Evolutionary conservation across 805 yeast genomes (phyloP).

Genomic region (Ogataea siamensis): DNA sequence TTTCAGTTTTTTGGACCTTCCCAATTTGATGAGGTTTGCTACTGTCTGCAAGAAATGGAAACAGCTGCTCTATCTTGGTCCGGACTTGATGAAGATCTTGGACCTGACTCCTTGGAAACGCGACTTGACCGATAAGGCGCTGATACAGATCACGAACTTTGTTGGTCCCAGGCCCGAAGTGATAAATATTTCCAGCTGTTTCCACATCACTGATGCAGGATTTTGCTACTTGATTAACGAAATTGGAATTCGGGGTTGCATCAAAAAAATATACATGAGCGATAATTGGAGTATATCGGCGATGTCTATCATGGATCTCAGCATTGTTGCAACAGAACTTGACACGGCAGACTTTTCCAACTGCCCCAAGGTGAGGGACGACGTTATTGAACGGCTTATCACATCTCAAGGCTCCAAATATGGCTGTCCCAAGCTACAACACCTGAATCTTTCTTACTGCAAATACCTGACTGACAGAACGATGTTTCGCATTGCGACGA

Average conservation of each 20-base stretch:
- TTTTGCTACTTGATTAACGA: constrained; percentile 69
- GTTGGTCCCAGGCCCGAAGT: constrained; percentile 64
- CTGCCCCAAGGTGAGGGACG: constrained; percentile 71
- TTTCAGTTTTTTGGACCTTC: constrained; percentile 52
- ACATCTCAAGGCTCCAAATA: constrained; percentile 43
- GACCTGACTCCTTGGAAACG: constrained; percentile 66
- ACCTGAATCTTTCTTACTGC: constrained; percentile 66
- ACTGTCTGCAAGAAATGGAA: constrained; percentile 66
- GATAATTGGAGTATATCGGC: constrained; percentile 78
- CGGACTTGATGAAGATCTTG: constrained; percentile 47
- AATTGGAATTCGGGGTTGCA: constrained; percentile 62
- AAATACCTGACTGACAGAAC: constrained; percentile 69
- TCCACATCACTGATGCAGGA: constrained; percentile 74
- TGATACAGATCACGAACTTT: constrained; percentile 60
- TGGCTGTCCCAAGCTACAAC: constrained; percentile 60
- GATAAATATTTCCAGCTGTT: constrained; percentile 69
- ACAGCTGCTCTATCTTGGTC: constrained; percentile 57
- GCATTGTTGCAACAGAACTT: constrained; percentile 59
- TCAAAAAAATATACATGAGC: constrained; percentile 55
- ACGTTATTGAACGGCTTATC: constrained; percentile 64
- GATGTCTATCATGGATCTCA: constrained; percentile 77
- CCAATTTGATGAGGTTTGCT: constrained; percentile 58
- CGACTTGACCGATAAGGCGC: constrained; percentile 53
- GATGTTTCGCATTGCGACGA: constrained; percentile 59
- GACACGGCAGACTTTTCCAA: constrained; percentile 65